Conservation (phyloP, 192 early-diverging fungal genomes). For the Oehlia diaphana region DNA sequence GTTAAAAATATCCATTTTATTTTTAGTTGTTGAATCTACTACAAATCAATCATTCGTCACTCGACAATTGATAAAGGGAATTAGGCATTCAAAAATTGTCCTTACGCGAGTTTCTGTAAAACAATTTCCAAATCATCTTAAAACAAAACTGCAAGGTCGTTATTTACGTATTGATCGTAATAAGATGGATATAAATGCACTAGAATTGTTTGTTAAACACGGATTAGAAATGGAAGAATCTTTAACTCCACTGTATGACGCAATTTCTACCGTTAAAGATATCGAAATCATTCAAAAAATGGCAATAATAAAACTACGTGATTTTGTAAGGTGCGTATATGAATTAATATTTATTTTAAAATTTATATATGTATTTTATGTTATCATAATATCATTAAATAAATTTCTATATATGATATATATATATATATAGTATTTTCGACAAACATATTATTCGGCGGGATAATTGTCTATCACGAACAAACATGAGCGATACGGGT, state of each 20-base stretch:
- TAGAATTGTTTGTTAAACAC: neutral
- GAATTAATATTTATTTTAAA: no score
- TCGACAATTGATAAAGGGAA: neutral
- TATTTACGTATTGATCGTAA: neutral
- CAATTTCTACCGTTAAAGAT: neutral
- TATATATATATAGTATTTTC: no score
- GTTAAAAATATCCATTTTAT: neutral
- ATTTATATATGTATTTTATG: no score
- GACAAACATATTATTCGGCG: no score
- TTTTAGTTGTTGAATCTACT: slow-evolving; percentile 20
- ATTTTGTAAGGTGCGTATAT: neutral
- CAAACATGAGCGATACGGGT: no score
- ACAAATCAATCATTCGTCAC: slow-evolving; percentile 16
- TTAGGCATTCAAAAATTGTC: neutral
- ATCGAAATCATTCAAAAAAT: neutral
- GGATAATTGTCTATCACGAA: no score
- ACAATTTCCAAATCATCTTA: neutral
- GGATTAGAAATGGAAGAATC: neutral
- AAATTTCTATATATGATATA: no score
- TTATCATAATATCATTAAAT: no score
- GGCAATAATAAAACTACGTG: neutral
- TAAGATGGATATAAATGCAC: neutral
- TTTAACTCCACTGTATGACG: neutral
- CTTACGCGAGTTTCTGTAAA: neutral
- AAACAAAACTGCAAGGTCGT: neutral